phyloP scores from a whole-genome alignment of 2,329 filamentous ascomycete species.

The Alternaria triticina region DNA sequence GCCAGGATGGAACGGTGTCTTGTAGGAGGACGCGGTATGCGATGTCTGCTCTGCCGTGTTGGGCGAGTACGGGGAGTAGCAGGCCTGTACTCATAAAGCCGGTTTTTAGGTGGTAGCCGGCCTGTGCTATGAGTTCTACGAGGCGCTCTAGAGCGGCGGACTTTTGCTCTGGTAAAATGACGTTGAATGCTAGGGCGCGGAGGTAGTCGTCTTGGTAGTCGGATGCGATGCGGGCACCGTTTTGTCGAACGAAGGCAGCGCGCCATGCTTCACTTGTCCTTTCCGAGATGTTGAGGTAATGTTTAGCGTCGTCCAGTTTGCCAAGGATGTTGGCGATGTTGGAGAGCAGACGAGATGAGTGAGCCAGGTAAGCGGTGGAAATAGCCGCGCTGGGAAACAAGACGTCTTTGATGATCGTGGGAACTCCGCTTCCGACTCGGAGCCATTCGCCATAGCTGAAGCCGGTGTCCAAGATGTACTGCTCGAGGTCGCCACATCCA shows the following conservation, averaged over 20 bases:
- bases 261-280: neutral
- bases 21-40: neutral
- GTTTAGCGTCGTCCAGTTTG: neutral
- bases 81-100: neutral
- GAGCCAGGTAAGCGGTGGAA: neutral
- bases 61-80: neutral
- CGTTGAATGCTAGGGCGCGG: neutral
- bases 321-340: neutral
- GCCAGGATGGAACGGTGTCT: neutral
- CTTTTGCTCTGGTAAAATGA: neutral
- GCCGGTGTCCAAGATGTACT: neutral
- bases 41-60: neutral
- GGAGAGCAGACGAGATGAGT: neutral
- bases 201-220: neutral
- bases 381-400: neutral
- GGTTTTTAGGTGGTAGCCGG: neutral
- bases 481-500: neutral
- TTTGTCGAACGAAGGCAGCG: neutral
- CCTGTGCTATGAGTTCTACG: neutral
- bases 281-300: neutral
- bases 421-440: neutral
- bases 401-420: neutral
- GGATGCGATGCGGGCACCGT: neutral
- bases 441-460: neutral
- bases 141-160: neutral